Evolutionary conservation across 2,329 filamentous ascomycete genomes (phyloP).

Genomic region (Colletotrichum orchidophilum): DNA sequence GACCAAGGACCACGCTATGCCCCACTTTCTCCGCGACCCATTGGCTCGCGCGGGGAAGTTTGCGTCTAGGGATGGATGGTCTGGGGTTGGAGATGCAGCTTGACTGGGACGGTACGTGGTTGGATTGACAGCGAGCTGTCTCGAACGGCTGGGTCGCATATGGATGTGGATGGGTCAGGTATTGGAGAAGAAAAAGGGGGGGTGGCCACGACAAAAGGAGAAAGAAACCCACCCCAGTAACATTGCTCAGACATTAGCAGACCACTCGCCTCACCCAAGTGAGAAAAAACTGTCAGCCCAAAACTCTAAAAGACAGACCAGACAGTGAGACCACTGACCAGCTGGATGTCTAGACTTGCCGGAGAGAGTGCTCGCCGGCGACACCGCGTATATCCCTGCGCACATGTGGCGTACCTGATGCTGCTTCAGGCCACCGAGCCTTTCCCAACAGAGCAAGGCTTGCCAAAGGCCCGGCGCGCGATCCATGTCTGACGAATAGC

Average conservation of each 20-base stretch:
- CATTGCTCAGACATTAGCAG: background rate
- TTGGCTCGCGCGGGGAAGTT: slow-evolving; percentile 27
- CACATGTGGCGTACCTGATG: slow-evolving; percentile 25
- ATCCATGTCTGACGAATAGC: slow-evolving; percentile 17
- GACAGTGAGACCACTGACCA: background rate
- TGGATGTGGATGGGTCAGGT: background rate
- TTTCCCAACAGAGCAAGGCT: slow-evolving; percentile 4
- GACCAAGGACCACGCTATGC: slow-evolving; percentile 3
- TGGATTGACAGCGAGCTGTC: background rate
- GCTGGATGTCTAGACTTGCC: slow-evolving; percentile 5
- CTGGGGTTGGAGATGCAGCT: slow-evolving; percentile 9
- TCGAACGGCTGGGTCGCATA: background rate
- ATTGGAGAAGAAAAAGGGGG: background rate
- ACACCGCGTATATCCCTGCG: slow-evolving; percentile 25
- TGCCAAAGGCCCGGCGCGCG: background rate
- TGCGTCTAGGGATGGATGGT: slow-evolving; percentile 12
- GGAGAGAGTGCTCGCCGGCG: slow-evolving; percentile 4
- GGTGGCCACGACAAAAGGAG: background rate
- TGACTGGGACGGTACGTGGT: background rate
- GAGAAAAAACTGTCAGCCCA: background rate
- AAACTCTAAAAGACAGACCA: background rate
- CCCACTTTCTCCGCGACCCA: slow-evolving; percentile 31
- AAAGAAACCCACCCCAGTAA: background rate
- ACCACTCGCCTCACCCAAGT: background rate
- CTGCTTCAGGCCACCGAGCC: background rate